phyloP scores from a whole-genome alignment of 2,329 filamentous ascomycete genomes.

The Hypoxylon sp. region DNA sequence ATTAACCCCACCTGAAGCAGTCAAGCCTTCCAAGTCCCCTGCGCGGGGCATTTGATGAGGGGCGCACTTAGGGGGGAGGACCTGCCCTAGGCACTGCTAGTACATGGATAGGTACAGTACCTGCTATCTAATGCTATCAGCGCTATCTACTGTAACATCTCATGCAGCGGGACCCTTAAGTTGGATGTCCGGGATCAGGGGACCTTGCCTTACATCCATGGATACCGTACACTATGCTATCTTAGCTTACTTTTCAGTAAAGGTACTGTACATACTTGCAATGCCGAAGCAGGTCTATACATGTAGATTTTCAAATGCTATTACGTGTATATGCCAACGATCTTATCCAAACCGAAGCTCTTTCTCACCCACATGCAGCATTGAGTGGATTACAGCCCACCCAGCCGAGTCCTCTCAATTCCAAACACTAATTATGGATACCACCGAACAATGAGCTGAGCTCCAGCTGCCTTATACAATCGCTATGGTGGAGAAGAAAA shows the following conservation, averaged over 20 bases:
- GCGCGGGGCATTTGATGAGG: constrained; percentile 23
- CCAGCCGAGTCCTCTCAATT: constrained; percentile 1
- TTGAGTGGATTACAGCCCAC: constrained; percentile 25
- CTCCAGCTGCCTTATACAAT: background rate
- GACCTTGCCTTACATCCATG: constrained; percentile 15
- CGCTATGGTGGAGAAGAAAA: background rate
- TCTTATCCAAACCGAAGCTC: constrained; percentile 15
- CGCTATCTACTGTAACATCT: too few species aligned
- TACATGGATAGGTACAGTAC: too few species aligned
- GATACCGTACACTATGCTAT: too few species aligned
- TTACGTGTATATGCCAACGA: background rate
- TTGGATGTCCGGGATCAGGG: background rate
- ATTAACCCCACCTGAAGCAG: constrained; percentile 42
- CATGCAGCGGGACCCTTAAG: too few species aligned
- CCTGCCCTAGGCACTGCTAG: constrained; percentile 12
- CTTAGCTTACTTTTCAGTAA: too few species aligned
- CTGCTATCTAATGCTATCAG: too few species aligned
- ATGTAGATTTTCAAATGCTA: too few species aligned
- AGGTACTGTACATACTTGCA: too few species aligned
- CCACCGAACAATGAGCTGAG: constrained; percentile 5
- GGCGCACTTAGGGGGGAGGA: background rate
- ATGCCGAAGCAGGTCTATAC: too few species aligned
- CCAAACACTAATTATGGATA: constrained; percentile 14
- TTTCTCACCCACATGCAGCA: constrained; percentile 31
- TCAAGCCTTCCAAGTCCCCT: constrained; percentile 17